Conservation (phyloP, 2,329 filamentous ascomycete species). For the Nigrograna mackinnonii region DNA sequence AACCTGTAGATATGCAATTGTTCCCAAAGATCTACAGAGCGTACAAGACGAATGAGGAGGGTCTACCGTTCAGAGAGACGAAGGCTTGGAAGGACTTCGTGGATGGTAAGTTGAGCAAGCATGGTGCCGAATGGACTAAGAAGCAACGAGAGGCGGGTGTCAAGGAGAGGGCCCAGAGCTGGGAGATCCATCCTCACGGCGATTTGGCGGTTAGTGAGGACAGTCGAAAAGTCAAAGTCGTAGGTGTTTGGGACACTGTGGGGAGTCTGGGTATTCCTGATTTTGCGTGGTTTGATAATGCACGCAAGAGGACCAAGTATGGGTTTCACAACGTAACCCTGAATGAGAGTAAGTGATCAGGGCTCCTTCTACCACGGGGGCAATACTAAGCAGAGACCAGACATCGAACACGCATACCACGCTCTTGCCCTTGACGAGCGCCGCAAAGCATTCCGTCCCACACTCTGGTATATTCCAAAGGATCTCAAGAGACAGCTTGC, state of each 20-base stretch:
- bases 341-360: constrained; percentile 30
- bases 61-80: constrained; percentile 26
- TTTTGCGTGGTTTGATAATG: constrained; percentile 32
- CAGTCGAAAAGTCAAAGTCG: constrained; percentile 42
- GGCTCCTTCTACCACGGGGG: not conserved
- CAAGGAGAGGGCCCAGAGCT: constrained; percentile 22
- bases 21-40: constrained; percentile 49
- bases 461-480: constrained; percentile 52
- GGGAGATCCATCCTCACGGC: constrained; percentile 40
- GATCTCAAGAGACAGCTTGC: constrained; percentile 35
- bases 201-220: constrained; percentile 19
- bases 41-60: constrained; percentile 32
- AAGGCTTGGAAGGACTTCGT: constrained; percentile 32
- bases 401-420: constrained; percentile 58
- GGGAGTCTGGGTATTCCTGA: constrained; percentile 50
- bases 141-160: constrained; percentile 39
- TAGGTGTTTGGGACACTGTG: constrained; percentile 56
- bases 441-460: constrained; percentile 55
- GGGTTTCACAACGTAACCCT: constrained; percentile 39
- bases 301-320: constrained; percentile 22
- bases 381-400: constrained; percentile 13
- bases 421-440: constrained; percentile 59
- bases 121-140: constrained; percentile 22
- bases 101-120: constrained; percentile 36
- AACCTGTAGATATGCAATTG: constrained; percentile 46